Evolutionary conservation across 2,329 filamentous ascomycete species (phyloP).

Genomic region (Aspergillus sp.): DNA sequence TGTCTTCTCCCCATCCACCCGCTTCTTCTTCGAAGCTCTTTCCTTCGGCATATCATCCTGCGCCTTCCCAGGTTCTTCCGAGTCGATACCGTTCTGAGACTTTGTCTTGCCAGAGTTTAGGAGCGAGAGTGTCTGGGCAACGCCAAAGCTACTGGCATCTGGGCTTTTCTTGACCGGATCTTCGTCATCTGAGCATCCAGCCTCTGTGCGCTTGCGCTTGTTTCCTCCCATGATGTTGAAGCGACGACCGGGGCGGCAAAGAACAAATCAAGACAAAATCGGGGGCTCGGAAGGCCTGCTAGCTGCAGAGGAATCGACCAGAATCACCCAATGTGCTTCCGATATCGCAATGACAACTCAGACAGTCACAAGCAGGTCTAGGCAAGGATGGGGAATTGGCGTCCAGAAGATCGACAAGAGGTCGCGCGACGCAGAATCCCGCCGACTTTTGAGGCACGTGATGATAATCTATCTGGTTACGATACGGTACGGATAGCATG

Average conservation of each 20-base stretch:
- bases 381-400: neutral
- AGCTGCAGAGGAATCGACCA: neutral
- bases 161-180: slow-evolving; percentile 21
- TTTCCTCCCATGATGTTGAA: slow-evolving; percentile 24
- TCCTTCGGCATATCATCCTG: slow-evolving; percentile 21
- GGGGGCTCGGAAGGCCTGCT: neutral
- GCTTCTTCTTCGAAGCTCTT: slow-evolving; percentile 33
- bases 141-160: slow-evolving; percentile 26
- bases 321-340: neutral
- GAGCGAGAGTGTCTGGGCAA: slow-evolving; percentile 35
- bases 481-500: neutral
- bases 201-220: slow-evolving; percentile 38
- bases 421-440: neutral
- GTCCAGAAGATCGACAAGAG: neutral
- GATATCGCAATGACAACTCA: neutral
- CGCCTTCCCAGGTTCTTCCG: slow-evolving; percentile 4
- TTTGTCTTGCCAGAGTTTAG: slow-evolving; percentile 23
- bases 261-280: neutral
- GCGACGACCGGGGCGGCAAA: neutral
- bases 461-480: slow-evolving; percentile 7
- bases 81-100: slow-evolving; percentile 12
- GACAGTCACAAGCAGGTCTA: neutral
- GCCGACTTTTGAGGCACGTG: slow-evolving; percentile 17
- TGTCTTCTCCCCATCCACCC: slow-evolving; percentile 44
- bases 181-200: slow-evolving; percentile 26